Base-by-base conservation (phyloP, 306 rosid genomes). In the Rosa chinensis region DNA sequence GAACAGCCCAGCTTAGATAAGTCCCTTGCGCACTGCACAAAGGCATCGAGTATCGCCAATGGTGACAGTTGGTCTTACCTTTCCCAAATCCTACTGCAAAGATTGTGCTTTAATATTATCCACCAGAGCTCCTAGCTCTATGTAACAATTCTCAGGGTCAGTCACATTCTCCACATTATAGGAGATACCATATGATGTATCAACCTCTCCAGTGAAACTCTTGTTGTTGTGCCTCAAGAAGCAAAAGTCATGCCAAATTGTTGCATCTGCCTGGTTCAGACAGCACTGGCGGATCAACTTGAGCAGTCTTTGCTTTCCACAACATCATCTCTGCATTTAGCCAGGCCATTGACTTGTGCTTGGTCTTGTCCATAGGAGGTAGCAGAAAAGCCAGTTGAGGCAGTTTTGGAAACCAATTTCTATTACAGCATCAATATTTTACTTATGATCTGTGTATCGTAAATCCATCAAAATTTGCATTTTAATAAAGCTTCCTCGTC, bases 231-330 rank as follows among this genome's bases (percentile, higher is more conserved):
- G 83, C 82, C 92, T 85, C 21, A 91, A 49, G 49, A 89, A 87
- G 87, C 92, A 89, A 58, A n/a, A 86, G 77, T 89, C 96, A 28
- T 91, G 86, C 93, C 92, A 87, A 25, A 89, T 89, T 32, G 91
- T 84, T 50, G 89, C 86, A 20, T 91, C 93, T 0, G 84, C 88
- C 73, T 86, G 83, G 66, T 81, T 68, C 0, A 88, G 84, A 74
- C 96, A 91, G 5, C 82, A 72, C 16, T 67, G 47, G 37, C 76
- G 79, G 78, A 91, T 83, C 96, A 91, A 59, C 4, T 83, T 35
- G 86, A 68, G 82, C 92, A 91, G 59, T 91, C 93, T 79, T 80
- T 72, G 14, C 40, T 76, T 84, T 66, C 81, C 16, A 89, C 85
- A 52, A 91, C 87, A 59, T 91, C 96, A 7, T 89, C 88, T 52